Base-by-base conservation (phyloP, 805 yeast species). In the Torulaspora maleeae region DNA sequence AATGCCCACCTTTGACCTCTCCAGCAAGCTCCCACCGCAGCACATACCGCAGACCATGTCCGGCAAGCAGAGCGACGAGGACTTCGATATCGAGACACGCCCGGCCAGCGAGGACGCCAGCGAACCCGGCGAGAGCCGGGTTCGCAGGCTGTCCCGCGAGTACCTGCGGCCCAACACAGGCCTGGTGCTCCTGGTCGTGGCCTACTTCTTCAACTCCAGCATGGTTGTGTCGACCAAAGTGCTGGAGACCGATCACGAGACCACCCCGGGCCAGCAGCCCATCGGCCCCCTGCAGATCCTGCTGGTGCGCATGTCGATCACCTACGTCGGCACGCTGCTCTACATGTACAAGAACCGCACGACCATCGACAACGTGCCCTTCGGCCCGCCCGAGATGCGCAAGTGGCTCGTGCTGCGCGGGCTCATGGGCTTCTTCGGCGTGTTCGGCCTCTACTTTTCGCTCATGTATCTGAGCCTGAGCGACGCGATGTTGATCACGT, bases 401-500 rank as follows among this genome's bases (percentile, higher is more conserved):
- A 56, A 62, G 41, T 70, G 77, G 54, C 66, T 88, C 47, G 59
- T 78, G 0, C 37, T 76, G 4, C 71, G 96, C 49, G 96, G 96
- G 0, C 39, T 74, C 1, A 72, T 79, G 12, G 97, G 97, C 5
- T 86, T 81, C 54, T 61, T 83, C 46, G 95, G 95, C 3, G 95
- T 88, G 5, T 82, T 82, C 58, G 83, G 91, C 3, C 70, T 85
- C 59, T 89, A 86, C 63, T 86, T 73, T 60, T 79, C 95, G 1
- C 68, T 89, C 51, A 73, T 79, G 67, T 86, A 83, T 56, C 70
- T 89, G 37, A 77, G 86, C 41, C 74, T 89, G 5, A 81, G 90
- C 9, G 96, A 89, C 58, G 86, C 95, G 0, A 82, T 86, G 1
- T 82, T 85, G 12, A 82, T 89, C 41, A 79, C 91, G 2, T 89